Evolutionary conservation across 805 yeast species (phyloP).

Genomic region (Ogataea pignaliae): DNA sequence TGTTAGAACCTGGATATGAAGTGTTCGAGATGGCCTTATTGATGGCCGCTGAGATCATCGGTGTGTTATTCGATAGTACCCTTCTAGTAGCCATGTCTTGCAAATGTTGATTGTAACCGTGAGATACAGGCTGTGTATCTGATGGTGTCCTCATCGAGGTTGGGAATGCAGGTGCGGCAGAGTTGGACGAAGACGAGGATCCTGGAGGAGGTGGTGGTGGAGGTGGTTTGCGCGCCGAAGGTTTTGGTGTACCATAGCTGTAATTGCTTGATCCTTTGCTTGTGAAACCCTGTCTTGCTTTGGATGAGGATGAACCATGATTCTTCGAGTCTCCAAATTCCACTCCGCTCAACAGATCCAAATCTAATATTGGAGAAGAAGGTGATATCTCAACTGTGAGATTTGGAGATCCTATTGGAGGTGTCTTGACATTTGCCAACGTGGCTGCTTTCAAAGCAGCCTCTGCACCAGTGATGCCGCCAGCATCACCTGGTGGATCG

Average conservation of each 20-base stretch:
- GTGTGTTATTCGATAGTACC: constrained; percentile 20
- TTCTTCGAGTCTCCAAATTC: background rate
- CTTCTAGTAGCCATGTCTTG: constrained; percentile 11
- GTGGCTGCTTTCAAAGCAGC: constrained; percentile 36
- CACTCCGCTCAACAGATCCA: constrained; percentile 8
- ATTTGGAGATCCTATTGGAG: constrained; percentile 12
- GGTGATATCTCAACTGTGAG: constrained; percentile 14
- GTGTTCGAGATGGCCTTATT: constrained; percentile 27
- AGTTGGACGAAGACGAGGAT: background rate
- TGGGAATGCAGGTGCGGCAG: constrained; percentile 8
- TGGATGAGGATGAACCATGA: background rate
- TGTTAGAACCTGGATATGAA: background rate
- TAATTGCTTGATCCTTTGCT: constrained; percentile 1
- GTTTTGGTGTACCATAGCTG: constrained; percentile 1
- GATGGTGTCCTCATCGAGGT: constrained; percentile 15
- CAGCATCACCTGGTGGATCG: constrained; percentile 29
- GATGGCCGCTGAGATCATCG: constrained; percentile 33
- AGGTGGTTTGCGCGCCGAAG: constrained; percentile 13
- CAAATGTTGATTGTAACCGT: background rate
- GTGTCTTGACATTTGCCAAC: constrained; percentile 21
- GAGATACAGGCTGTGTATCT: constrained; percentile 1
- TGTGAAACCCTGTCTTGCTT: background rate
- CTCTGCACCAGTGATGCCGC: constrained; percentile 28
- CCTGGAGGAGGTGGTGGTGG: constrained; percentile 9
- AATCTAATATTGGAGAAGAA: constrained; percentile 13